Conservation (phyloP, 2,329 filamentous ascomycete species). For the Cephalotrichum gorgonifer region DNA sequence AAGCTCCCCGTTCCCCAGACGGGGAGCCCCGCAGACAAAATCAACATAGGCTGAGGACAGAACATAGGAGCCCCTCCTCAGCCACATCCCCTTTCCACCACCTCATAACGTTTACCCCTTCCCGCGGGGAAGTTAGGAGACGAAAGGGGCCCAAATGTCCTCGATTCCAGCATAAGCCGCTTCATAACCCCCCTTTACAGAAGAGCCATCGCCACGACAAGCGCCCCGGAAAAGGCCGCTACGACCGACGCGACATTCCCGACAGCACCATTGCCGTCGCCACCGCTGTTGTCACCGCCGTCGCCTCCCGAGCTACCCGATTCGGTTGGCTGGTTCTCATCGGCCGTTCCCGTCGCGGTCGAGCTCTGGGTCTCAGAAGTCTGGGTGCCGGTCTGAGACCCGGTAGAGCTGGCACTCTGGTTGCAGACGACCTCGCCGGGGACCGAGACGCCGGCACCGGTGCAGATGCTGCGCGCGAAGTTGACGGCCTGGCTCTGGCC, state of each 20-base stretch:
- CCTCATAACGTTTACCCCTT: too few species aligned
- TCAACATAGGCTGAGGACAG: too few species aligned
- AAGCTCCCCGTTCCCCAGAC: too few species aligned
- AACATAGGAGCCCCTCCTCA: too few species aligned
- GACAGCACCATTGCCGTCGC: background rate
- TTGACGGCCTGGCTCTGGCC: conserved; percentile 23
- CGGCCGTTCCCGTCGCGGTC: background rate
- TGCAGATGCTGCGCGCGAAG: conserved; percentile 28
- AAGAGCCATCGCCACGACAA: conserved; percentile 5
- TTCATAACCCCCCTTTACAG: background rate
- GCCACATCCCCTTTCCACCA: too few species aligned
- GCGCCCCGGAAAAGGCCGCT: conserved; percentile 5
- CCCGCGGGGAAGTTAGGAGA: too few species aligned
- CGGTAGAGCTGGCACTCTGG: background rate
- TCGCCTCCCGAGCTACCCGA: background rate
- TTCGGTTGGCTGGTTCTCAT: background rate
- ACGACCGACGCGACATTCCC: background rate
- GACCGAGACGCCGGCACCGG: conserved; percentile 20
- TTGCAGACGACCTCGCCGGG: conserved; percentile 27
- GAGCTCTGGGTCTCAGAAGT: background rate
- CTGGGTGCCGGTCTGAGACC: background rate
- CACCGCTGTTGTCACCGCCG: background rate
- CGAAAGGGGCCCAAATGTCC: too few species aligned
- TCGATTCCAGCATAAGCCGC: background rate
- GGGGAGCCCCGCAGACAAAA: too few species aligned